Evolutionary conservation across 2,329 filamentous ascomycete genomes (phyloP).

Genomic region (Fusarium transvaalense): DNA sequence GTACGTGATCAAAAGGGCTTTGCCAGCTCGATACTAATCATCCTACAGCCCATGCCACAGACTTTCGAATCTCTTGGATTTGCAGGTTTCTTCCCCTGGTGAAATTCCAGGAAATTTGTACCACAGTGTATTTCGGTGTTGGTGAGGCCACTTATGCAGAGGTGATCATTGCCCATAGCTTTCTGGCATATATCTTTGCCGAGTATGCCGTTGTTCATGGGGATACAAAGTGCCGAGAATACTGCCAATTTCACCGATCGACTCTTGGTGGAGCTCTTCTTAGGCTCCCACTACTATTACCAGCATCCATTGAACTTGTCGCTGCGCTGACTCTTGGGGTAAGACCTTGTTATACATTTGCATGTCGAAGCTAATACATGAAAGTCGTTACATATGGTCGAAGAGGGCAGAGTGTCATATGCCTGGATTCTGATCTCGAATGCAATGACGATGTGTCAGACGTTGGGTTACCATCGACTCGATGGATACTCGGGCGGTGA

Average conservation of each 20-base stretch:
- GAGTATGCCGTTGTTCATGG: conserved; percentile 49
- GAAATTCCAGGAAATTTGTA: conserved; percentile 50
- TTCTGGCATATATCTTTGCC: conserved; percentile 53
- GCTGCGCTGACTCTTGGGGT: conserved; percentile 54
- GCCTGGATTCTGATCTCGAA: conserved; percentile 55
- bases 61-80: conserved; percentile 50
- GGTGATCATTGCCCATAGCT: conserved; percentile 54
- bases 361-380: accelerated
- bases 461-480: conserved; percentile 51
- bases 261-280: conserved; percentile 48
- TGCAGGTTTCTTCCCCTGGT: conserved; percentile 51
- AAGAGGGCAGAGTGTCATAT: conserved; percentile 49
- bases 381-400: conserved; percentile 52
- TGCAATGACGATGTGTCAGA: conserved; percentile 53
- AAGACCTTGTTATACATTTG: not conserved
- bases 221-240: conserved; percentile 37
- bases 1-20: conserved; percentile 20
- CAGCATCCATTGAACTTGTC: conserved; percentile 51
- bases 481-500: not conserved
- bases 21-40: not conserved
- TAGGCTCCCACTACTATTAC: conserved; percentile 50
- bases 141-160: conserved; percentile 51
- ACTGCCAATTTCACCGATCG: conserved; percentile 44
- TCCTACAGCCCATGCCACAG: conserved; percentile 42
- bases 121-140: conserved; percentile 54